phyloP scores from a whole-genome alignment of 192 early-diverging fungal genomes.

The Rhizoclosmatium sp. region DNA sequence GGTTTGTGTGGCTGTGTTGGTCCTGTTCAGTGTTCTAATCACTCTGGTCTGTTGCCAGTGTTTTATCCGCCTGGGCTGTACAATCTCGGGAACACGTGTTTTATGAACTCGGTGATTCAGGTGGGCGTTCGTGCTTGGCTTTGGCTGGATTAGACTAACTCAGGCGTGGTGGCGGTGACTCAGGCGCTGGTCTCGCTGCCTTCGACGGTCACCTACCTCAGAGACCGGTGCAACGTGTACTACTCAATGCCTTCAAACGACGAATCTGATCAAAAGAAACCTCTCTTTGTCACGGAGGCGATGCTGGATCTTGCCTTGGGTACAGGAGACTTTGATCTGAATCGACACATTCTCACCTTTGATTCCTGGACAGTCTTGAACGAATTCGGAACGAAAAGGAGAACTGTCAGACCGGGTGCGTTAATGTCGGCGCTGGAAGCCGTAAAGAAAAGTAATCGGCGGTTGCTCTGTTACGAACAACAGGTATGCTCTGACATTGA shows the following conservation, averaged over 20 bases:
- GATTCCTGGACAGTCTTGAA: conserved; percentile 37
- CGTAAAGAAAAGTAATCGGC: conserved; percentile 39
- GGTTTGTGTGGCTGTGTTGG: background rate
- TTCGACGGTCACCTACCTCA: conserved; percentile 43
- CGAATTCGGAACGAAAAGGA: background rate
- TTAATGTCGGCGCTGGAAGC: conserved; percentile 46
- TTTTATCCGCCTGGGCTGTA: conserved; percentile 72
- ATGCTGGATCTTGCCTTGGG: conserved; percentile 36
- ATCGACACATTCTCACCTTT: conserved; percentile 1
- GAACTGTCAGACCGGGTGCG: conserved; percentile 34
- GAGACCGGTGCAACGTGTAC: conserved; percentile 31
- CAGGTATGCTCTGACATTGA: conserved; percentile 34
- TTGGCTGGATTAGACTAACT: conserved; percentile 4
- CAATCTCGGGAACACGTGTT: conserved; percentile 90
- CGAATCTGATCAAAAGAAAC: conserved; percentile 7
- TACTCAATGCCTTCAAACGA: conserved; percentile 14
- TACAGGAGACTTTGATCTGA: background rate
- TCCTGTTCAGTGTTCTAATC: background rate
- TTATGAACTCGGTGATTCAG: conserved; percentile 87
- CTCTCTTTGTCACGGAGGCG: conserved; percentile 32
- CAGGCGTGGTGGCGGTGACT: background rate
- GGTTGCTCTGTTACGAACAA: conserved; percentile 55
- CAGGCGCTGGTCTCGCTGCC: conserved; percentile 53
- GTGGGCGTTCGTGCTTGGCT: conserved; percentile 44
- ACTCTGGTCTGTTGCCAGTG: conserved; percentile 4